A percentile compares a stretch with the other conserved stretches of the same genome.
Conservation (phyloP, 371 early-diverging fungal species). For the Apophysomyces ossiformis region DNA sequence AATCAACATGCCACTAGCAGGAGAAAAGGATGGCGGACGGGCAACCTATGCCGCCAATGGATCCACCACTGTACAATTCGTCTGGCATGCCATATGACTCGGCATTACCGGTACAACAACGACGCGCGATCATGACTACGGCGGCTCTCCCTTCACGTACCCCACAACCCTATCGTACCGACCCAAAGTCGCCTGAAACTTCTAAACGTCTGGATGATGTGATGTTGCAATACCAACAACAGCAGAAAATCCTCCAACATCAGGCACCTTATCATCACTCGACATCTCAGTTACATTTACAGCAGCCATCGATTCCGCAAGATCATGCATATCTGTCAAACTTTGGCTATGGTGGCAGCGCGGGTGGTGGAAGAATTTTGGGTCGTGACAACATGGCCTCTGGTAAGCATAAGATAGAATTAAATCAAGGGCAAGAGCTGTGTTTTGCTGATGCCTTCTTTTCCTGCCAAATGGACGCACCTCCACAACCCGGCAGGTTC, state of each 20-base stretch:
- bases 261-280: slow-evolving; percentile 25
- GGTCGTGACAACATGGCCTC: slow-evolving; percentile 36
- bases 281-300: neutral
- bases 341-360: slow-evolving; percentile 31
- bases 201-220: slow-evolving; percentile 55
- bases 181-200: slow-evolving; percentile 51
- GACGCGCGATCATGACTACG: slow-evolving; percentile 30
- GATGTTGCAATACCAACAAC: slow-evolving; percentile 57
- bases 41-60: slow-evolving; percentile 22
- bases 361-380: slow-evolving; percentile 43
- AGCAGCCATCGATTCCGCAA: slow-evolving; percentile 19
- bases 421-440: slow-evolving; percentile 17
- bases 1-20: slow-evolving; percentile 21
- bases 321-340: slow-evolving; percentile 36
- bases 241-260: slow-evolving; percentile 44
- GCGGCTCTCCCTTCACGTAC: slow-evolving; percentile 40
- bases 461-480: slow-evolving; percentile 32
- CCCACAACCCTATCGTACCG: slow-evolving; percentile 41
- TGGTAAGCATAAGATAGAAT: slow-evolving; percentile 40
- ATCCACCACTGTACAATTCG: slow-evolving; percentile 27
- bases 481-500: slow-evolving; percentile 30
- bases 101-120: slow-evolving; percentile 31
- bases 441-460: slow-evolving; percentile 34
- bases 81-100: slow-evolving; percentile 22
- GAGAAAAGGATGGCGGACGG: slow-evolving; percentile 33